Evolutionary conservation across 1,284 basidiomycete genomes (phyloP), one percentile per base, ranked within the genome.

Genomic region (Cutaneotrichosporon spelunceum): DNA sequence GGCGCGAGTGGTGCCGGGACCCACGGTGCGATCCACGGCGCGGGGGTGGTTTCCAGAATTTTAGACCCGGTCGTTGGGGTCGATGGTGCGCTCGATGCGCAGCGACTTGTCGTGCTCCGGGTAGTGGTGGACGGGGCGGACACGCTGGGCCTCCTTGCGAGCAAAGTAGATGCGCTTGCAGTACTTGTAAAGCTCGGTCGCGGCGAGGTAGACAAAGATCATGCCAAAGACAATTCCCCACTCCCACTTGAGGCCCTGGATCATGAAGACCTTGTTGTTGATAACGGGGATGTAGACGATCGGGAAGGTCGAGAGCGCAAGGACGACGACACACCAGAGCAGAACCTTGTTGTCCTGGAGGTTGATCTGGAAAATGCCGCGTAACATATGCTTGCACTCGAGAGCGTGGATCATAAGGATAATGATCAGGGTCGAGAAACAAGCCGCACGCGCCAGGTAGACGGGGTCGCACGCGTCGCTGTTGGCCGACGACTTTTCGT

Each of bases 371-470:
- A 84, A 83, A 24, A 82, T 56, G 21, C 73, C 66, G 23, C 63
- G 68, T 47, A 66, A 70, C 61, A 77, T 72, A 62, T 78, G 76
- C 72, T 80, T 80, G 74, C 79, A 81, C 61, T 77, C 72, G 64
- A 75, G 66, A 4, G 73, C 68, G 68, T 74, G 77, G 64, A 80
- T 73, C 78, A 78, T 68, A 66, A 81, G 49, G 78, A 82, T 80
- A 71, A 84, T 83, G 53, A 83, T 83, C 21, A 86, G 74, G 0
- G 82, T 82, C 13, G 84, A 82, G 68, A 84, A 85, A 44, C 81
- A 81, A 6, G 84, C 82, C 0, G 82, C 83, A 56, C 85, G 82
- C 11, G 82, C 85, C 57, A 82, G 80, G 78, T 83, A 86, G 3
- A 86, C 84, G 16, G 56, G 50, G 61, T 69, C 68, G 24, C 34